Evolutionary conservation across 2,329 filamentous ascomycete species (phyloP).

Genomic region (Aspergillus sp.): DNA sequence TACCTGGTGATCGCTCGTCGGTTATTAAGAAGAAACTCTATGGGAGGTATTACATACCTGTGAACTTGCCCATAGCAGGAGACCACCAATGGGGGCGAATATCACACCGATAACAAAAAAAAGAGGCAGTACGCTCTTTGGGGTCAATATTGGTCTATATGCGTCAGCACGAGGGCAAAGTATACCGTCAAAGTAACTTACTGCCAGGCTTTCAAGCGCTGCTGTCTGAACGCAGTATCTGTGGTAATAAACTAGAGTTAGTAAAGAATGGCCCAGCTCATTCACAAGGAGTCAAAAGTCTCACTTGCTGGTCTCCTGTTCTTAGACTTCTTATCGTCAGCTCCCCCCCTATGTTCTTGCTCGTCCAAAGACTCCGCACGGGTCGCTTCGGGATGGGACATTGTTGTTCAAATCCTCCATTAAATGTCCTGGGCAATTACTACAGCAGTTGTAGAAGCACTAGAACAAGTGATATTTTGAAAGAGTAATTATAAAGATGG

Average conservation of each 20-base stretch:
- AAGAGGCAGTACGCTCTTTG: conserved; percentile 86
- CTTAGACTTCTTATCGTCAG: conserved; percentile 76
- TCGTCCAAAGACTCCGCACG: conserved; percentile 47
- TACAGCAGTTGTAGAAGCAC: not conserved
- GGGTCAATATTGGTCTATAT: conserved; percentile 83
- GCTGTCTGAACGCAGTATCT: conserved; percentile 97
- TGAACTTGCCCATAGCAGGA: conserved; percentile 81
- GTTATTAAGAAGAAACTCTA: not conserved
- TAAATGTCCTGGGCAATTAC: not conserved
- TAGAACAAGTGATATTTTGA: not conserved
- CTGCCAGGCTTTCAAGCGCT: conserved; percentile 98
- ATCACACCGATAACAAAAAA: conserved; percentile 91
- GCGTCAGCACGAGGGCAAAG: conserved; percentile 14
- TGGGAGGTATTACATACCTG: conserved; percentile 56
- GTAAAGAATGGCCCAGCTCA: not conserved
- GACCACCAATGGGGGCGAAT: conserved; percentile 87
- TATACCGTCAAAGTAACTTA: conserved; percentile 47
- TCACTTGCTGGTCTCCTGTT: conserved; percentile 87
- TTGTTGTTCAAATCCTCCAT: conserved; percentile 25
- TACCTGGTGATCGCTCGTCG: conserved; percentile 59
- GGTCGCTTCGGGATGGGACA: conserved; percentile 47
- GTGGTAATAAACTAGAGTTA: conserved; percentile 16
- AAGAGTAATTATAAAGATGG: not conserved
- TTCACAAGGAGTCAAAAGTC: conserved; percentile 25
- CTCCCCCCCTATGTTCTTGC: conserved; percentile 42